Percentiles rank a stretch among this genome's conserved stretches.
These are phyloP conservation scores for Collariella sp. DNA, from an alignment of 495 filamentous ascomycete genomes.

Conservation along the genomic window DNA sequence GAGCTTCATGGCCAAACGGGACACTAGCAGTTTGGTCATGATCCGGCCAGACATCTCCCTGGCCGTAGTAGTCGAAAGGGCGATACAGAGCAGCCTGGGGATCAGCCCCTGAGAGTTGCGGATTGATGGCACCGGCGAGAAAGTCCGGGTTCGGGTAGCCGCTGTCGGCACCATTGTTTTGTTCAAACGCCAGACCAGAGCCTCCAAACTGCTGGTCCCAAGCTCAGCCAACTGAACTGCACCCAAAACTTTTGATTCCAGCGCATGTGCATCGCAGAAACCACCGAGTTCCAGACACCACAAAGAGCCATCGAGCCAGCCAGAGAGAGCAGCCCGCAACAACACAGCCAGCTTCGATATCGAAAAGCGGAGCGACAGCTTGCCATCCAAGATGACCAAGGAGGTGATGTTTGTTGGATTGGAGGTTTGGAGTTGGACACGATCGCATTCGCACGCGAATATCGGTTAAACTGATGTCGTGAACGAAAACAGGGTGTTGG, in stretches of 20 bases:
- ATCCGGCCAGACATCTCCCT: constrained; percentile 16
- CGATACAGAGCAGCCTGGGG: constrained; percentile 14
- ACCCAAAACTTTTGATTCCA: constrained; percentile 27
- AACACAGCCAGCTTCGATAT: background rate
- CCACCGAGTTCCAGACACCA: background rate
- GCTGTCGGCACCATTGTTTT: constrained; percentile 10
- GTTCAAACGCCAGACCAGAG: constrained; percentile 11
- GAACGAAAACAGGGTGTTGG: background rate
- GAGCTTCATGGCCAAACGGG: constrained; percentile 15
- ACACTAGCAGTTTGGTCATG: constrained; percentile 4
- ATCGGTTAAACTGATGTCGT: background rate
- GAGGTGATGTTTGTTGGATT: background rate
- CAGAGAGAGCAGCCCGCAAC: constrained; percentile 10
- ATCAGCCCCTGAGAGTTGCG: constrained; percentile 18
- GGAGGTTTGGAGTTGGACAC: background rate
- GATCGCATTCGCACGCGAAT: background rate
- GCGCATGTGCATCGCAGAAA: background rate
- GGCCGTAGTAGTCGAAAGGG: constrained; percentile 13
- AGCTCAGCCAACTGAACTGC: constrained; percentile 8
- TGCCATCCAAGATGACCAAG: background rate
- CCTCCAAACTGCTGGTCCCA: constrained; percentile 23
- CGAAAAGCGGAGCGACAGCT: background rate
- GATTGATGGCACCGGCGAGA: constrained; percentile 10
- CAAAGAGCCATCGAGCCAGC: background rate
- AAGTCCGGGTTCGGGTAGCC: constrained; percentile 20